phyloP scores from a whole-genome alignment of 208 protist species.

The Kentomonas sorsogonicus region DNA sequence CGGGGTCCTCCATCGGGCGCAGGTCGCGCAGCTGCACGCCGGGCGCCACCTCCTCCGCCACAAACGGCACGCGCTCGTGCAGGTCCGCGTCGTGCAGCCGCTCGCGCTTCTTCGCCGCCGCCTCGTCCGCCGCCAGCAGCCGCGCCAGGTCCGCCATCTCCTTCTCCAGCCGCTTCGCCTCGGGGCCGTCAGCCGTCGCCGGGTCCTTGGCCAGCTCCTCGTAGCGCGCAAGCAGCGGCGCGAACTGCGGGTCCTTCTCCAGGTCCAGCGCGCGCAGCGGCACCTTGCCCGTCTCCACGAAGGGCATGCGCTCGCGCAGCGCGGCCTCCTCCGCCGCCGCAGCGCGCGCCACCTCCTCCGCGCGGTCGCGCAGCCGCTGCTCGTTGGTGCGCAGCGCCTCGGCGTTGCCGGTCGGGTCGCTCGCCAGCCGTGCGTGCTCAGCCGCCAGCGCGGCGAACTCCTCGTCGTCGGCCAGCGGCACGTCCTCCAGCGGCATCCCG shows the following conservation, averaged over 20 bases:
- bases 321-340: constrained; percentile 17
- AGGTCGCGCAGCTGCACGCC: constrained; percentile 17
- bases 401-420: constrained; percentile 12
- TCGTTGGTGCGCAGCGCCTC: neutral
- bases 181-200: constrained; percentile 13
- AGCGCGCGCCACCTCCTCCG: constrained; percentile 19
- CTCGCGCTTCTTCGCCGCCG: neutral
- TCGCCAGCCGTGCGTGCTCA: neutral
- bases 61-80: constrained; percentile 15
- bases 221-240: constrained; percentile 21
- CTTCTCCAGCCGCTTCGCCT: constrained; percentile 19
- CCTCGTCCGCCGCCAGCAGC: constrained; percentile 18
- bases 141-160: constrained; percentile 19
- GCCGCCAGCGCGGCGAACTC: constrained; percentile 9
- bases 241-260: constrained; percentile 18
- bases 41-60: constrained; percentile 19
- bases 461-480: constrained; percentile 14
- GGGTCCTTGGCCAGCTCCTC: constrained; percentile 27
- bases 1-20: constrained; percentile 19
- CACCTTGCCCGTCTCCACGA: constrained; percentile 16
- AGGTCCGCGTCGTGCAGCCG: constrained; percentile 11
- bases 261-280: constrained; percentile 29
- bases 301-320: constrained; percentile 22
- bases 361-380: constrained; percentile 10
- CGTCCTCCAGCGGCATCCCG: constrained; percentile 18